Evolutionary conservation across 306 rosid genomes (phyloP).

Genomic region (Vigna unguiculata): DNA sequence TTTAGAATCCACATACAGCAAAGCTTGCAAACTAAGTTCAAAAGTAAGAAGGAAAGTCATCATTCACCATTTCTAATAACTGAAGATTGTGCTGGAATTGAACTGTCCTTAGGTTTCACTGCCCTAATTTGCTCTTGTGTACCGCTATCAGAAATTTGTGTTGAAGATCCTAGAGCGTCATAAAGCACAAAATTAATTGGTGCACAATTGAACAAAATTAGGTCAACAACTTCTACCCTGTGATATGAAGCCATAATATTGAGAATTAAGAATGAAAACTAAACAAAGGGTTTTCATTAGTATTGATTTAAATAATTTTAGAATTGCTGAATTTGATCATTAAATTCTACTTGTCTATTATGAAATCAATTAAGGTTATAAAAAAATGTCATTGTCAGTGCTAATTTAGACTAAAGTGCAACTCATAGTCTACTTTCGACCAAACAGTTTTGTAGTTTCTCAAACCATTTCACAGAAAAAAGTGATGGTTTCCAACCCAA

Average conservation of each 20-base stretch:
- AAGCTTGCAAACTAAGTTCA: neutral
- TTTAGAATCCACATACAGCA: neutral
- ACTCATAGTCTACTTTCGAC: neutral
- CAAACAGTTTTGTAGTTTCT: neutral
- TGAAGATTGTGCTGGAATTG: slow-evolving; percentile 30
- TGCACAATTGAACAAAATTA: neutral
- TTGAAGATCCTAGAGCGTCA: slow-evolving; percentile 12
- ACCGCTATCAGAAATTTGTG: neutral
- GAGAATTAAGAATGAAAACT: neutral
- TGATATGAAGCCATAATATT: neutral
- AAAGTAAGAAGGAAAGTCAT: neutral
- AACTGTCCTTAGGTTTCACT: neutral
- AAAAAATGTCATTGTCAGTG: neutral
- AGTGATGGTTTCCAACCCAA: neutral
- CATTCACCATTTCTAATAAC: slow-evolving; percentile 38
- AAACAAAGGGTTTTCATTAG: neutral
- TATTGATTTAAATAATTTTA: neutral
- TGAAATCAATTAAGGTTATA: neutral
- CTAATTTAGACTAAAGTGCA: neutral
- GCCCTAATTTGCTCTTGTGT: slow-evolving; percentile 11
- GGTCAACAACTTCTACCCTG: slow-evolving; percentile 8
- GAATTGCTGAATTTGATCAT: neutral
- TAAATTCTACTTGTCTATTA: neutral
- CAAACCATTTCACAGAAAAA: neutral
- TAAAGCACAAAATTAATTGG: slow-evolving; percentile 12